Base-by-base conservation (phyloP, 441 rosid genomes). In the Syzygium syzygioides region DNA sequence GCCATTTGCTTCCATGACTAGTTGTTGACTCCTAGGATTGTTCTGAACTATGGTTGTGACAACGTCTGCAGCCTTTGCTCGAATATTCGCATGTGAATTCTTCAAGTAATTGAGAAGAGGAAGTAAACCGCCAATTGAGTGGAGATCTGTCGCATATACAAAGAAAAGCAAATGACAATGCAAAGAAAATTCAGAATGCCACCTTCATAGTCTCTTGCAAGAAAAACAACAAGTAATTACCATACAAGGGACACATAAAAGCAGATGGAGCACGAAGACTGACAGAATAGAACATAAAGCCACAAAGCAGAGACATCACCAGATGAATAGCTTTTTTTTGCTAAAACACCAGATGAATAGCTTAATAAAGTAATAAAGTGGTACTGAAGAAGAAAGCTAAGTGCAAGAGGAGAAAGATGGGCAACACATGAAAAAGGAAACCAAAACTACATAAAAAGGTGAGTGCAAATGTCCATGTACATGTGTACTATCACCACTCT, bases 1-100 rank as follows among this genome's bases (percentile, higher is more conserved):
- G 87, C 99, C 99, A 92, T 96, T 98, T 89, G 97, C 98, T 90
- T 97, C 99, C 99, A 97, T 97, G 89, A 97, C 99, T 85, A 98
- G 90, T 85, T 95, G 97, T 92, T 98, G 99, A 90, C 99, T 93
- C 85, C 90, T 92, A 68, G 99, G 98, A 92, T 97, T 98, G 92
- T 97, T 98, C 94, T 98, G 99, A 86, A 96, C 99, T 53, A 97
- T 92, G n/a, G 99, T 97, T 87, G 94, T 93, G 11, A 98, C 95
- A 54, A 98, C 98, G 41, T 97, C 99, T 9, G 98, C 99, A 90
- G 99, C 98, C 93, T 98, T 98, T 15, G 99, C 99, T 34, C 99
- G 95, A 86, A 96, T 93, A 86, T 95, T 96, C 66, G 96, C 94
- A 90, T 95, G 98, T 13, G 98, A 88, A 88, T 95, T 96, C 90